phyloP scores from a whole-genome alignment of 441 rosid species.

The Aleurites moluccanus region DNA sequence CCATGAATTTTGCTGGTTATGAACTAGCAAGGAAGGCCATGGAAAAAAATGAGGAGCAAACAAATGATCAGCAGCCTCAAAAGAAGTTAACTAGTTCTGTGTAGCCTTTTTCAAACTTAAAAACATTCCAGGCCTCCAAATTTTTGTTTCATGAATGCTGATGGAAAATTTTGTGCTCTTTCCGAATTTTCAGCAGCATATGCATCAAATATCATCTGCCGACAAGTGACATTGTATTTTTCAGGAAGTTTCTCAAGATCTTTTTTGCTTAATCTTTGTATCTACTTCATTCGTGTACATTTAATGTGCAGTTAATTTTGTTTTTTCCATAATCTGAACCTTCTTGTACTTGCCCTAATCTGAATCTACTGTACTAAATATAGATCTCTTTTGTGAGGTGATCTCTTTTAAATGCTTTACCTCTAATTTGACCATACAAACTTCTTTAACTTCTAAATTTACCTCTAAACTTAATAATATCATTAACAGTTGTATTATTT shows the following conservation, averaged over 20 bases:
- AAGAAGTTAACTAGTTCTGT: conserved; percentile 43
- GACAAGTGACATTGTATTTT: conserved; percentile 28
- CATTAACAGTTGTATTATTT: too few species aligned
- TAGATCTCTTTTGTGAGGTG: background rate
- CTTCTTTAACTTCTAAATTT: too few species aligned
- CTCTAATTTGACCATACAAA: too few species aligned
- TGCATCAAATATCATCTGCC: conserved; percentile 36
- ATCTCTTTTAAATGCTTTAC: background rate
- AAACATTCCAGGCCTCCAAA: conserved; percentile 10
- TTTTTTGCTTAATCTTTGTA: conserved; percentile 9
- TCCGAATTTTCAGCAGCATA: conserved; percentile 21
- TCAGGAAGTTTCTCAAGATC: background rate
- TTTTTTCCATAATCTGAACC: background rate
- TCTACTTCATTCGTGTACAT: conserved; percentile 24
- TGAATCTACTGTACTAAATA: background rate
- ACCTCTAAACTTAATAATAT: too few species aligned
- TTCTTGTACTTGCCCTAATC: background rate
- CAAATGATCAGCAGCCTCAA: conserved; percentile 30
- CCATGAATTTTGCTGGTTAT: conserved; percentile 99
- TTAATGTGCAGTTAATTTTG: conserved; percentile 21
- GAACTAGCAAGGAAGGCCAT: conserved; percentile 89
- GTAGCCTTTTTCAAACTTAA: conserved; percentile 17
- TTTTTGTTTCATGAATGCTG: conserved; percentile 27
- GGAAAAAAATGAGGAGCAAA: conserved; percentile 57
- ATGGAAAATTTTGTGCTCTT: conserved; percentile 33